Conservation (phyloP, 306 rosid genomes). For the Dryas drummondii region DNA sequence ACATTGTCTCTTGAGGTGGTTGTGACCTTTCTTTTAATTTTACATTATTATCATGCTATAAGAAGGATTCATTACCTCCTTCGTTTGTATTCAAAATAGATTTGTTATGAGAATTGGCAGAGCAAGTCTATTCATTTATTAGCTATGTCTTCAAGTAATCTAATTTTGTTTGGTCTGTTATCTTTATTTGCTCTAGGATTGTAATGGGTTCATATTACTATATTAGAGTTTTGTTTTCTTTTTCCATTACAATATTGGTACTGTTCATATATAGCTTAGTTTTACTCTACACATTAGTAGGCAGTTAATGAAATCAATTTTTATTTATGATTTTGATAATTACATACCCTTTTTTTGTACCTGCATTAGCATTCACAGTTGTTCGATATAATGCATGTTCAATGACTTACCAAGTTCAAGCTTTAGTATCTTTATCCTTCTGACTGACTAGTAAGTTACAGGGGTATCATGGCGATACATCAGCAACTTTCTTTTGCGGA, state of each 20-base stretch:
- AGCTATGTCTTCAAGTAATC: no score
- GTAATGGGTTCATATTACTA: no score
- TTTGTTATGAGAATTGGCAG: no score
- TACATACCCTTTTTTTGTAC: constrained; percentile 8
- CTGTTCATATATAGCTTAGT: background rate
- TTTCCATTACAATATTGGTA: no score
- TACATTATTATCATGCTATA: no score
- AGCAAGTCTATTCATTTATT: no score
- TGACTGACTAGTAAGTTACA: constrained; percentile 37
- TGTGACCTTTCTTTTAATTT: no score
- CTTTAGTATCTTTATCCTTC: constrained; percentile 22
- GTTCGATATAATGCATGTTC: constrained; percentile 11
- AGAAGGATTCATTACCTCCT: no score
- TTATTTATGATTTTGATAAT: background rate
- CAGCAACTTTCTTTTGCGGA: constrained; percentile 86
- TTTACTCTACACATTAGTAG: background rate
- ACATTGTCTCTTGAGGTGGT: background rate
- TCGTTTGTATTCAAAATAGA: no score
- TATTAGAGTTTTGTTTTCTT: no score
- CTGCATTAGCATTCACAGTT: background rate
- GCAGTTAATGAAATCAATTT: background rate
- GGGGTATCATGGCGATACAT: constrained; percentile 95
- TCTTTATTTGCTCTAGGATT: no score
- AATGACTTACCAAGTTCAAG: constrained; percentile 1
- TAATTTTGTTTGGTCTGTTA: no score